Conservation (phyloP, 768 basidiomycete genomes). For the Phanerochaete sordida region DNA sequence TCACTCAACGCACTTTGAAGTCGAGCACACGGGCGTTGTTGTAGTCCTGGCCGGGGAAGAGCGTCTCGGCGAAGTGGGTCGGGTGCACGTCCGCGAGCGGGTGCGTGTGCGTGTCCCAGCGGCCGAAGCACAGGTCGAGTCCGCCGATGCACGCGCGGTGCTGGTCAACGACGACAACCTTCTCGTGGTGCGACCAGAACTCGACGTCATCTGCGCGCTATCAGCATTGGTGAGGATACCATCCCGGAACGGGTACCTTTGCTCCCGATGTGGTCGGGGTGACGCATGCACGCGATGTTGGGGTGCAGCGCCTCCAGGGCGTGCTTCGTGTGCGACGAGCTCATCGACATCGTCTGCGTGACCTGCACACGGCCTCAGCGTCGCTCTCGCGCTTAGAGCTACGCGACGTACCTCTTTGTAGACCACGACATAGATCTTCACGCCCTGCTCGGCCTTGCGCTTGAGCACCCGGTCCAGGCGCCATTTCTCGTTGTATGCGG, state of each 20-base stretch:
- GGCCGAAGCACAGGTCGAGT: slow-evolving; percentile 93
- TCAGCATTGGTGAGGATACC: neutral
- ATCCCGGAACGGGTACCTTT: slow-evolving; percentile 42
- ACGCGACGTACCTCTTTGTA: slow-evolving; percentile 78
- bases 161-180: slow-evolving; percentile 88
- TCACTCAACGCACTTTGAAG: slow-evolving; percentile 46
- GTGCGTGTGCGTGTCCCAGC: slow-evolving; percentile 92
- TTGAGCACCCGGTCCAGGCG: slow-evolving; percentile 82
- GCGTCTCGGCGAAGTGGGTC: slow-evolving; percentile 70
- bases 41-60: slow-evolving; percentile 94
- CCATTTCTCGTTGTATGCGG: slow-evolving; percentile 82
- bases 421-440: slow-evolving; percentile 86
- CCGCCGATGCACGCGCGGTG: slow-evolving; percentile 87
- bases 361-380: slow-evolving; percentile 41
- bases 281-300: slow-evolving; percentile 86
- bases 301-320: slow-evolving; percentile 79
- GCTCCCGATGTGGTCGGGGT: slow-evolving; percentile 85
- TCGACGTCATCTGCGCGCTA: slow-evolving; percentile 57
- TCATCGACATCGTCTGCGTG: slow-evolving; percentile 88
- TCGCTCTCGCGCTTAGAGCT: neutral
- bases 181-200: slow-evolving; percentile 94
- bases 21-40: slow-evolving; percentile 88
- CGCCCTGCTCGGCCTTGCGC: slow-evolving; percentile 89
- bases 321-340: slow-evolving; percentile 82
- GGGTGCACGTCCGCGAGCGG: slow-evolving; percentile 93